These are phyloP conservation scores for Grammothele lineata DNA, from an alignment of 768 basidiomycete genomes.

Conservation along the genomic window DNA sequence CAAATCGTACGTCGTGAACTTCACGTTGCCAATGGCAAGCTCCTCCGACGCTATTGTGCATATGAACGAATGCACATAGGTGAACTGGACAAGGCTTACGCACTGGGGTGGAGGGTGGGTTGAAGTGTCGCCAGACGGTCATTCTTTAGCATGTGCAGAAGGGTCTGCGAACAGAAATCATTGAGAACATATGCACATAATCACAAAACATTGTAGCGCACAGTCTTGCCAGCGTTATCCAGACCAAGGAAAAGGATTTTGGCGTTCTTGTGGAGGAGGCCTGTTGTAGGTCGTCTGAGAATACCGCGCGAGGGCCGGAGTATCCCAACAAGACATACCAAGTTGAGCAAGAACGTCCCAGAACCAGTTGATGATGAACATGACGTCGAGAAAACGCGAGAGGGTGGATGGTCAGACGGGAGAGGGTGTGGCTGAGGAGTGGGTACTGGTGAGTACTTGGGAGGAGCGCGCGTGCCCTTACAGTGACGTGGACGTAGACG, in stretches of 20 bases:
- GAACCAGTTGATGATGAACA: conserved; percentile 94
- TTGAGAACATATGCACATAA: too few relatives aligned
- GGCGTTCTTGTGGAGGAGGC: conserved; percentile 94
- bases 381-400: conserved; percentile 34
- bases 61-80: conserved; percentile 11
- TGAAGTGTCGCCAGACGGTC: conserved; percentile 96
- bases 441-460: not conserved
- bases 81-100: not conserved
- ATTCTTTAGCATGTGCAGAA: conserved; percentile 99
- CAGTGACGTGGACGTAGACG: conserved; percentile 16
- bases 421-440: conserved; percentile 7
- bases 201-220: conserved; percentile 31
- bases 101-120: conserved; percentile 97
- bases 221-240: conserved; percentile 99
- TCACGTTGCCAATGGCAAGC: conserved; percentile 96
- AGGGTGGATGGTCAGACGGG: not conserved
- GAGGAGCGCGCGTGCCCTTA: not conserved
- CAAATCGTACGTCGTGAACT: conserved; percentile 97
- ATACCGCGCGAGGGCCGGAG: not conserved
- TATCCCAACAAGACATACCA: conserved; percentile 46
- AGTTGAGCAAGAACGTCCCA: conserved; percentile 94
- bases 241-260: conserved; percentile 99
- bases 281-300: conserved; percentile 34
- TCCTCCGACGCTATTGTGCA: conserved; percentile 86
- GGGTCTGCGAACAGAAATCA: conserved; percentile 63